Evolutionary conservation across 495 filamentous ascomycete genomes (phyloP), one percentile per base, ranked within the genome.

Genomic region (Podospora pseudopauciseta): DNA sequence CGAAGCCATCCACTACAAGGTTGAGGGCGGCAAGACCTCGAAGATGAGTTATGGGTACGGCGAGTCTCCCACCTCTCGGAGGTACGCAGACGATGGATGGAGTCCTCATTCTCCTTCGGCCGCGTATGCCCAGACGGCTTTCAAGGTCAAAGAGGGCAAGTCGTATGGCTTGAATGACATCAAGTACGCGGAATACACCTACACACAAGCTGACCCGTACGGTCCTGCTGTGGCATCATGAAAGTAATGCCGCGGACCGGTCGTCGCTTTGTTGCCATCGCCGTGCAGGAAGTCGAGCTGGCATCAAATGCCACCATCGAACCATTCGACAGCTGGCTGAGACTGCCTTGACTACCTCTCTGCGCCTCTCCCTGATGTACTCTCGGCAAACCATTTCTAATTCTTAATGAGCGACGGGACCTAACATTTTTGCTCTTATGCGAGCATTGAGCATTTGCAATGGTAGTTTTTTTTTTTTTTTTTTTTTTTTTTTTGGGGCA

Each of bases 111-210:
- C 59, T 16, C 20, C 64, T 11, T 62, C 74, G 9, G 13, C 44
- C 30, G 59, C 69, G 2, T 75, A 76, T 53, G n/a, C 67, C 9
- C 28, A 56, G 18, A 11, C 11, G 7, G 26, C 26, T 26, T 64
- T 73, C 66, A 71, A 72, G 18, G 75, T 79, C 32, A 74, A 74
- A 28, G 62, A 75, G 54, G n/a, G 64, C 63, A 71, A 65, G 60
- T 23, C 11, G 4, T 77, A 73, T 32, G 56, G 63, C 1, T 19
- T 20, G 5, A 57, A 54, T 27, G 76, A 78, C 34, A 70, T 78
- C 49, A 65, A 59, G 44, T 76, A 69, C 26, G n/a, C 72, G 26
- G 56, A 67, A 3, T 74, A 73, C 65, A 32, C 60, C 63, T 5
- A 20, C 63, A 19, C 62, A 63, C 39, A 49, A 49, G 13, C 39